Evolutionary conservation across 345 rosid genomes (phyloP), one percentile per base, ranked within the genome.

Genomic region (Arabidopsis thaliana): DNA sequence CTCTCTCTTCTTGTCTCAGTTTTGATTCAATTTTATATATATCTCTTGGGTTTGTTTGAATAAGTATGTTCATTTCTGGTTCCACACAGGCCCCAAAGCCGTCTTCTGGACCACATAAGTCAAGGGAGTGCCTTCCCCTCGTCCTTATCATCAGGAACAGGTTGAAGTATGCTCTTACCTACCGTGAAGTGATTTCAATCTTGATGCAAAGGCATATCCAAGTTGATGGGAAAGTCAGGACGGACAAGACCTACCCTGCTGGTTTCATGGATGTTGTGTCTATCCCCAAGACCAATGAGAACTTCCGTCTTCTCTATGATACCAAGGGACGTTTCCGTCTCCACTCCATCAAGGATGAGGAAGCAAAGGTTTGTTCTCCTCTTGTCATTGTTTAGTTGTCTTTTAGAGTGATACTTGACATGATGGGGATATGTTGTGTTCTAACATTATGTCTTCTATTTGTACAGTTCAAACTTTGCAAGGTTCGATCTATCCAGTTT

Each of bases 121-220:
- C 87, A 0, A 69, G 80, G 32, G 80, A 77, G 71, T 77, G 80
- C 23, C 71, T 84, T 74, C 72, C 84, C 20, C 80, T 77, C 0
- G 71, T 76, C 0, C 81, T 84, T 30, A 78, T 84, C 72, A 52
- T 84, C 74, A 79, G 87, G 69, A 84, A 84, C 75, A 83, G 86
- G 61, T 65, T 84, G 76, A 84, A 84, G 81, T 84, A 84, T 70
- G 87, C 87, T 65, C 81, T 82, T 46, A 82, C 84, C n/a, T 84
- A 84, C 69, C 81, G 84, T 67, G 87, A 84, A 70, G 87, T 81
- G 5, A 72, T 78, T 23, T 65, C 81, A 6, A 78, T 72, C 78
- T 72, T 72, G 76, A 76, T 76, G 80, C 80, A 76, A 45, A 61
- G 80, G 74, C 80, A 76, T 44, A 78, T 78, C 37, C 77, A 65